Evolutionary conservation across 495 filamentous ascomycete species (phyloP).

Genomic region (Choiromyces venosus): DNA sequence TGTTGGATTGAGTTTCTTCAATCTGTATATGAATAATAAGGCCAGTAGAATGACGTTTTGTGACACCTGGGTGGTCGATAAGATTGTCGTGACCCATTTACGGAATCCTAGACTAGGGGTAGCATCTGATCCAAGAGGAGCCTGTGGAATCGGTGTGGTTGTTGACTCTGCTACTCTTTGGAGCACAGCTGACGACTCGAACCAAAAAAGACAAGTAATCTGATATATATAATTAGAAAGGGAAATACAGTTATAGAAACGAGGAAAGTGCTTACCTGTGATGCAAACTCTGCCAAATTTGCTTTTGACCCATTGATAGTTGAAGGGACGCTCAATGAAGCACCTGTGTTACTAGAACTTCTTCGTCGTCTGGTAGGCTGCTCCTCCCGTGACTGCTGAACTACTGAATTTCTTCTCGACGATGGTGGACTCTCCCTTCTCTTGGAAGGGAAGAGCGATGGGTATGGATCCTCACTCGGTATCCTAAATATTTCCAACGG

Average conservation of each 20-base stretch:
- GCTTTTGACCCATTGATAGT: constrained; percentile 69
- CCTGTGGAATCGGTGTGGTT: constrained; percentile 48
- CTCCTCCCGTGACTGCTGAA: constrained; percentile 21
- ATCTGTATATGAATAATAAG: constrained; percentile 82
- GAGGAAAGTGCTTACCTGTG: constrained; percentile 55
- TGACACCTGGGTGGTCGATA: constrained; percentile 93
- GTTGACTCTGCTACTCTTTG: constrained; percentile 63
- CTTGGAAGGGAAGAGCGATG: constrained; percentile 13
- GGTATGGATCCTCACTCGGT: constrained; percentile 14
- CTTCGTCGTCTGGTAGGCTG: constrained; percentile 20
- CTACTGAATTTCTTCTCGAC: constrained; percentile 29
- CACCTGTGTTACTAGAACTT: constrained; percentile 24
- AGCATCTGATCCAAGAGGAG: constrained; percentile 61
- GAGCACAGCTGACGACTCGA: constrained; percentile 76
- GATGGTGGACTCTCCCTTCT: constrained; percentile 27
- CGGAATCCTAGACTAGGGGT: constrained; percentile 72
- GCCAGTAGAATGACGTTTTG: constrained; percentile 92
- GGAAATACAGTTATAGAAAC: not conserved
- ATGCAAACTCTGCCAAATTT: constrained; percentile 73
- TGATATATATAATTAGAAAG: constrained; percentile 43
- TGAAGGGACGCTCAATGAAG: constrained; percentile 52
- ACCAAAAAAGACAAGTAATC: constrained; percentile 98
- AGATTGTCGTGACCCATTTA: constrained; percentile 87
- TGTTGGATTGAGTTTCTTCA: constrained; percentile 80
- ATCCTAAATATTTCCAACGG: constrained; percentile 31